phyloP scores from a whole-genome alignment of 768 basidiomycete genomes.

The Kwoniella newhampshirensis region DNA sequence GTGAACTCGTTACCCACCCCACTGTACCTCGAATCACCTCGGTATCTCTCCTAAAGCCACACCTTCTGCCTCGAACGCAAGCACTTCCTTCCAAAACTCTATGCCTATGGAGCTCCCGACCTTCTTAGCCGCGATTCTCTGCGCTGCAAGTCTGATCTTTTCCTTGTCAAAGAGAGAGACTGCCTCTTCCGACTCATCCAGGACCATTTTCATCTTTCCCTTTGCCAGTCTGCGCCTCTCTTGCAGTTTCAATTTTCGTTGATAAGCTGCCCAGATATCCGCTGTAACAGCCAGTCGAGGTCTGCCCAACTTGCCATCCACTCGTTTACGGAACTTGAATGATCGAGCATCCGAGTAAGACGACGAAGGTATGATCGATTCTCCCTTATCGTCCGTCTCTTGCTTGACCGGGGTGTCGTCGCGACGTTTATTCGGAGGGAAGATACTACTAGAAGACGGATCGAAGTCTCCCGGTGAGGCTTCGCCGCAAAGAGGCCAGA shows the following conservation, averaged over 20 bases:
- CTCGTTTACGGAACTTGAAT: conserved; percentile 1
- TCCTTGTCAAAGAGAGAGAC: not conserved
- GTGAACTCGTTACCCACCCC: too few species aligned
- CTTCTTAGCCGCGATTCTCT: conserved; percentile 7
- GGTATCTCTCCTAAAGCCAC: conserved; percentile 3
- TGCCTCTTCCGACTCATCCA: conserved; percentile 2
- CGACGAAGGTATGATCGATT: conserved; percentile 13
- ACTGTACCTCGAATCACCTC: too few species aligned
- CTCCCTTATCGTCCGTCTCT: conserved; percentile 10
- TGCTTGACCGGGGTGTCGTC: conserved; percentile 7
- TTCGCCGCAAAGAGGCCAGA: conserved; percentile 28
- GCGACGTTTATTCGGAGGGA: conserved; percentile 4
- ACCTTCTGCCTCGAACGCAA: conserved; percentile 16
- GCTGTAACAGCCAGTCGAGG: not conserved
- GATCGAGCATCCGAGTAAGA: not conserved
- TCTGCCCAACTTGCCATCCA: not conserved
- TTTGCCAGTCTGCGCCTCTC: not conserved
- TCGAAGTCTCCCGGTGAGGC: conserved; percentile 5
- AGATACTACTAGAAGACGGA: conserved; percentile 22
- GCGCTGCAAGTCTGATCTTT: conserved; percentile 6
- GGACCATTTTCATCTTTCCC: not conserved
- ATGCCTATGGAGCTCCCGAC: conserved; percentile 5
- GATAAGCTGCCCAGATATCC: not conserved
- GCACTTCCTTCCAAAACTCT: conserved; percentile 14
- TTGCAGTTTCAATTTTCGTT: not conserved